Evolutionary conservation across 345 rosid species (phyloP).

Genomic region (Geranium rotundifolium): DNA sequence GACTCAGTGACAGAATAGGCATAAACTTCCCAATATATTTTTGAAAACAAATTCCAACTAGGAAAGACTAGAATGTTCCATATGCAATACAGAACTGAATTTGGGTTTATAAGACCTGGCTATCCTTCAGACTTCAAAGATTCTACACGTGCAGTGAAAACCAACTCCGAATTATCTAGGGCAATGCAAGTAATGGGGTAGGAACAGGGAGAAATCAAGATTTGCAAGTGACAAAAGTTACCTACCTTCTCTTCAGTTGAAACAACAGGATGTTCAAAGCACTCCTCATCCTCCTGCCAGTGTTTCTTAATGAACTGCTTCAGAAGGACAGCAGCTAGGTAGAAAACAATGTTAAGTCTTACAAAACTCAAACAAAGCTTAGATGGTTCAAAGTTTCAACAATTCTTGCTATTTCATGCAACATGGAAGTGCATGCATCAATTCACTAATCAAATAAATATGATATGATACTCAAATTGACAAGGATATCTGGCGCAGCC

Average conservation of each 20-base stretch:
- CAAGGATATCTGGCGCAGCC: conserved; percentile 91
- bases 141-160: not conserved
- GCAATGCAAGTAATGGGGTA: not conserved
- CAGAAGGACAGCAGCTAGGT: conserved; percentile 90
- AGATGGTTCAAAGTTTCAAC: not conserved
- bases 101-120: not conserved
- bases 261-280: conserved; percentile 64
- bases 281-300: conserved; percentile 83
- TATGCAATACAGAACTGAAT: not conserved
- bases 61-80: not conserved
- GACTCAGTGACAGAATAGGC: not conserved
- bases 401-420: not conserved
- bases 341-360: conserved; percentile 36
- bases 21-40: not conserved
- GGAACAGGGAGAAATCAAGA: no score
- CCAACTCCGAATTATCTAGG: not conserved
- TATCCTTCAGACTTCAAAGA: not conserved
- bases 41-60: not conserved
- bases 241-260: conserved; percentile 66
- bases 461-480: not conserved
- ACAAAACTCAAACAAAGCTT: conserved; percentile 9
- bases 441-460: not conserved
- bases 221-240: not conserved
- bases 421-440: not conserved
- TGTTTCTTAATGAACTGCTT: conserved; percentile 84